Conservation (phyloP, 768 basidiomycete genomes). For the Stropharia rugosoannulata region DNA sequence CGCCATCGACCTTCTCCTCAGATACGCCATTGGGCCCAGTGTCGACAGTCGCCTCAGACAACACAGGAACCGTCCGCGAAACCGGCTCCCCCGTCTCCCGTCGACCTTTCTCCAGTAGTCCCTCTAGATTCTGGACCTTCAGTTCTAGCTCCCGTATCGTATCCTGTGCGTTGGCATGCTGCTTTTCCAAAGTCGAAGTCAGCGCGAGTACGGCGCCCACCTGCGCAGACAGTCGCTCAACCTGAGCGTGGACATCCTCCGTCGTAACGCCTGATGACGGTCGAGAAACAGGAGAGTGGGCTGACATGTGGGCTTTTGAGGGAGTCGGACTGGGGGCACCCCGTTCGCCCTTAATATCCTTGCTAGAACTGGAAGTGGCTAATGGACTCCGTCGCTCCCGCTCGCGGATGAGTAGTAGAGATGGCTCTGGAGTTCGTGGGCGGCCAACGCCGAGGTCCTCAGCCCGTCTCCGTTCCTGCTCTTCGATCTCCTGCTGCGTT, state of each 20-base stretch:
- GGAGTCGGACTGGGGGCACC: conserved; percentile 3
- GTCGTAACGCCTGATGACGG: conserved; percentile 6
- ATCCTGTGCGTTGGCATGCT: conserved; percentile 75
- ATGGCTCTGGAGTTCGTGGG: conserved; percentile 82
- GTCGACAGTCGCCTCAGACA: background rate
- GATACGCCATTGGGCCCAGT: background rate
- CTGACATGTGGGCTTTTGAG: background rate
- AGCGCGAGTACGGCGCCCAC: conserved; percentile 76
- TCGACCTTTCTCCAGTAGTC: conserved; percentile 44
- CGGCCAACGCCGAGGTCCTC: conserved; percentile 46
- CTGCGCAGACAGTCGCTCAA: conserved; percentile 66
- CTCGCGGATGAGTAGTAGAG: conserved; percentile 23
- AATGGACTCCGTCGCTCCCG: background rate
- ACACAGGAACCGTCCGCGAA: background rate
- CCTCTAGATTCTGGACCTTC: conserved; percentile 71
- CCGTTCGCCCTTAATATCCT: background rate
- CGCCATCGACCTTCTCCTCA: background rate
- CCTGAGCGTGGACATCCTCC: conserved; percentile 53
- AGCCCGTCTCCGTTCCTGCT: conserved; percentile 28
- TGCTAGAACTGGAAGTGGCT: background rate
- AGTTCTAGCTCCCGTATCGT: conserved; percentile 68
- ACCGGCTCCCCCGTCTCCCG: too few species aligned
- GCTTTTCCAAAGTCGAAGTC: conserved; percentile 69
- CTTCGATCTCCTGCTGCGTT: conserved; percentile 15
- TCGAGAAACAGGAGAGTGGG: background rate